Conservation (phyloP, 306 rosid species). For the Glycine latifolia region DNA sequence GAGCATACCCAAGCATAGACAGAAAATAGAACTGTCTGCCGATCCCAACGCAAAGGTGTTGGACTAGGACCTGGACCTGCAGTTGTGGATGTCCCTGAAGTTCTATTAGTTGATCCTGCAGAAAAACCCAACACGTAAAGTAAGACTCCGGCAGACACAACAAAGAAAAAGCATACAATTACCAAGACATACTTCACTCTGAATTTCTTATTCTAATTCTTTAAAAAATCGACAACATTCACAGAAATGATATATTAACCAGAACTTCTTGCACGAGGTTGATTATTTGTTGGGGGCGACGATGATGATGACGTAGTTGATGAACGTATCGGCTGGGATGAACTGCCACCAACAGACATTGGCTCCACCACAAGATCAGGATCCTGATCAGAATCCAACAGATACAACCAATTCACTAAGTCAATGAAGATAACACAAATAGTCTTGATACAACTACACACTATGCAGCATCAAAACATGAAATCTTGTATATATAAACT, state of each 20-base stretch:
- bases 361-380: slow-evolving; percentile 82
- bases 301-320: slow-evolving; percentile 54
- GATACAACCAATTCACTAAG: slow-evolving; percentile 23
- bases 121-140: slow-evolving; percentile 35
- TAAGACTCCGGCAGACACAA: slow-evolving; percentile 27
- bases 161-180: not conserved
- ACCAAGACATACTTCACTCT: slow-evolving; percentile 21
- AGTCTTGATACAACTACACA: slow-evolving; percentile 9
- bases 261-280: slow-evolving; percentile 61
- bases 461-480: not conserved
- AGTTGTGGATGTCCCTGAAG: slow-evolving; percentile 73
- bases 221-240: not conserved
- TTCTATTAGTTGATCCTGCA: slow-evolving; percentile 74
- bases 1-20: slow-evolving; percentile 91
- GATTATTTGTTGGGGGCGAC: slow-evolving; percentile 62
- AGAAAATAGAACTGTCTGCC: slow-evolving; percentile 85
- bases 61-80: slow-evolving; percentile 65
- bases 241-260: slow-evolving; percentile 53
- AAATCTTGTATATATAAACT: too few species aligned
- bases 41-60: slow-evolving; percentile 83
- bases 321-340: slow-evolving; percentile 73
- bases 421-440: slow-evolving; percentile 9
- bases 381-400: slow-evolving; percentile 64
- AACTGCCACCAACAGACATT: slow-evolving; percentile 61
- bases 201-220: not conserved